Conservation (phyloP, 331 rosid genomes). For the Stylosanthes scabra region DNA sequence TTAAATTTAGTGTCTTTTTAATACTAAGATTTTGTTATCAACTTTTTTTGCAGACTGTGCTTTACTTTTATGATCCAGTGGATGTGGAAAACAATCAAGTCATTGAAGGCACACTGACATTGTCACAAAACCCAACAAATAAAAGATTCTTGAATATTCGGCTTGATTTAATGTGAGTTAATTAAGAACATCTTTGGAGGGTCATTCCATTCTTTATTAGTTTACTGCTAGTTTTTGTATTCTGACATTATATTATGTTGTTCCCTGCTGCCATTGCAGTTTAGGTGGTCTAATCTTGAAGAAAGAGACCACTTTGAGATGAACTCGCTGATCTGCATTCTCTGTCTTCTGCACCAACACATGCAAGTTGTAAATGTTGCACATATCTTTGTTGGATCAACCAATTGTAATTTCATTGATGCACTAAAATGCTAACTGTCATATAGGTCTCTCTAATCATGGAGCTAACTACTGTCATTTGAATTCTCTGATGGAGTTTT, state of each 20-base stretch:
- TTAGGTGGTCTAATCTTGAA: slow-evolving; percentile 64
- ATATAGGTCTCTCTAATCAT: not conserved
- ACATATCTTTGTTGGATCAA: slow-evolving; percentile 12
- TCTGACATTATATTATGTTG: not conserved
- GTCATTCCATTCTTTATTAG: too few species aligned
- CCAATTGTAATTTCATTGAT: not conserved
- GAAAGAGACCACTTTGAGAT: slow-evolving; percentile 66
- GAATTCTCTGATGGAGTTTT: not conserved
- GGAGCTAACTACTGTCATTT: not conserved
- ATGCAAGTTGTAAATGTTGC: not conserved
- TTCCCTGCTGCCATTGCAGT: slow-evolving; percentile 60
- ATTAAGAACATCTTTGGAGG: not conserved
- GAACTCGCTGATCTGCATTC: slow-evolving; percentile 37
- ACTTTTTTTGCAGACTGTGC: too few species aligned
- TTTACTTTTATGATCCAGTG: slow-evolving; percentile 70
- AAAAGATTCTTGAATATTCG: slow-evolving; percentile 66
- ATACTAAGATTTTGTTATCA: too few species aligned
- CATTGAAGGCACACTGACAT: slow-evolving; percentile 66
- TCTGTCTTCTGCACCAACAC: too few species aligned
- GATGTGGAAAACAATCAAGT: slow-evolving; percentile 75
- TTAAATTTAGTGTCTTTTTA: too few species aligned
- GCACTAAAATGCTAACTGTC: not conserved
- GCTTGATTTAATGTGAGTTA: slow-evolving; percentile 70
- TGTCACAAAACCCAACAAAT: slow-evolving; percentile 70
- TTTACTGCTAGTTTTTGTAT: too few species aligned